Evolutionary conservation across 2,329 filamentous ascomycete species (phyloP).

Genomic region (Colletotrichum sp.): DNA sequence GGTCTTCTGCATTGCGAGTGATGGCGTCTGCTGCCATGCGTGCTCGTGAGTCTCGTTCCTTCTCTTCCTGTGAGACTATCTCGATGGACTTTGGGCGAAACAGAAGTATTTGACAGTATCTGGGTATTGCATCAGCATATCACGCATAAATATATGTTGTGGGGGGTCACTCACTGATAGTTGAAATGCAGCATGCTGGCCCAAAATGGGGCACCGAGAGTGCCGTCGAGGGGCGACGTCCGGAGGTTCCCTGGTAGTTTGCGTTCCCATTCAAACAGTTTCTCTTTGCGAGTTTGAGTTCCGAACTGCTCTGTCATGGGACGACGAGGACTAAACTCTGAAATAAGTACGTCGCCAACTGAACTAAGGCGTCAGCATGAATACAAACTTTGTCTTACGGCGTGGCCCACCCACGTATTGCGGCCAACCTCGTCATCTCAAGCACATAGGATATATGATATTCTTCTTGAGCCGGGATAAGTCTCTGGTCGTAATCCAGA

Average conservation of each 20-base stretch:
- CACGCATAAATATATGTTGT: fast-evolving
- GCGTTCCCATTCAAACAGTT: background rate
- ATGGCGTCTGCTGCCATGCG: background rate
- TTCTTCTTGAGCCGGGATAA: constrained; percentile 22
- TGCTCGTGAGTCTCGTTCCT: background rate
- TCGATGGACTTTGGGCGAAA: background rate
- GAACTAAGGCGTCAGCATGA: background rate
- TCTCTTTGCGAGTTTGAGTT: background rate
- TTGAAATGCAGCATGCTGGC: constrained; percentile 2
- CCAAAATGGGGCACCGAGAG: background rate
- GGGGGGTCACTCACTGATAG: background rate
- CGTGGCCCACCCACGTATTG: constrained; percentile 26
- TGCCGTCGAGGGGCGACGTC: background rate
- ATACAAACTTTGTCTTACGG: background rate
- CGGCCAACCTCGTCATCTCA: constrained; percentile 40
- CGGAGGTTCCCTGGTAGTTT: background rate
- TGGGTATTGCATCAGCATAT: background rate
- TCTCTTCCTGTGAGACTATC: background rate
- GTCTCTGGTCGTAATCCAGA: constrained; percentile 17
- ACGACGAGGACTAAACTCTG: constrained; percentile 1
- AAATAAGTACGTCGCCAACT: background rate
- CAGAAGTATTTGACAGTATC: background rate
- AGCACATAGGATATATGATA: constrained; percentile 38
- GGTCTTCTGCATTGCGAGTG: constrained; percentile 12
- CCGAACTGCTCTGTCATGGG: background rate